Percentiles rank a stretch among this genome's conserved stretches.
phyloP scores from a whole-genome alignment of 768 basidiomycete species.

The Dentipellis fragilis region DNA sequence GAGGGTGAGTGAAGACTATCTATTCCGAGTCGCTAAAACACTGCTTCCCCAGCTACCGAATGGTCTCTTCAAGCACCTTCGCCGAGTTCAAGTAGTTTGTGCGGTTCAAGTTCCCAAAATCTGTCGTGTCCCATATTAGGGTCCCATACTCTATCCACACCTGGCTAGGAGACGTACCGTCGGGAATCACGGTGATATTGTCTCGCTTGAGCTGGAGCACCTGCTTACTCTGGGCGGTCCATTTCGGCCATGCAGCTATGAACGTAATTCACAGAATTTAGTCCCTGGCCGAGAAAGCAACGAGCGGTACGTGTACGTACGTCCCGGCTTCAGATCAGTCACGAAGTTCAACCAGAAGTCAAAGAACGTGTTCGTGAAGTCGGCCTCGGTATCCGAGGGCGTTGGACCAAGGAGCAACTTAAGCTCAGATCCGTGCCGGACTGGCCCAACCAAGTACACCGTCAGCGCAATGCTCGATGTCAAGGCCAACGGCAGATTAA shows the following conservation, averaged over 20 bases:
- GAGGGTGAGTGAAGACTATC: too few species aligned
- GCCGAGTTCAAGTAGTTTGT: background rate
- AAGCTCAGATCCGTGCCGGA: conserved; percentile 41
- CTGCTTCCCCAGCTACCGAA: background rate
- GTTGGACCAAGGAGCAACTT: conserved; percentile 38
- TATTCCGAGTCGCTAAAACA: too few species aligned
- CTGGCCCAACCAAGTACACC: conserved; percentile 16
- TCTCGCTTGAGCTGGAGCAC: background rate
- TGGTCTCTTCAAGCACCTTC: background rate
- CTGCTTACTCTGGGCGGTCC: background rate
- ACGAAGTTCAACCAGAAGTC: conserved; percentile 51
- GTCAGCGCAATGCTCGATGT: background rate
- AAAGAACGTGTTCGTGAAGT: conserved; percentile 36
- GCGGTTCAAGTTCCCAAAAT: background rate
- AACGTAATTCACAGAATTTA: background rate
- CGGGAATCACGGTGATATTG: background rate
- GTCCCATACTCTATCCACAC: background rate
- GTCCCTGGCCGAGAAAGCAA: background rate
- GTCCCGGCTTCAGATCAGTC: conserved; percentile 43
- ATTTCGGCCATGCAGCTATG: background rate
- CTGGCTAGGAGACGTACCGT: background rate
- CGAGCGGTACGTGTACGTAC: conserved; percentile 23
- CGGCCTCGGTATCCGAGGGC: conserved; percentile 27
- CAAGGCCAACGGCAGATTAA: background rate
- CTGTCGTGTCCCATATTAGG: background rate